Base-by-base conservation (phyloP, 2,329 filamentous ascomycete genomes). In the Chaetomium strumarium region DNA sequence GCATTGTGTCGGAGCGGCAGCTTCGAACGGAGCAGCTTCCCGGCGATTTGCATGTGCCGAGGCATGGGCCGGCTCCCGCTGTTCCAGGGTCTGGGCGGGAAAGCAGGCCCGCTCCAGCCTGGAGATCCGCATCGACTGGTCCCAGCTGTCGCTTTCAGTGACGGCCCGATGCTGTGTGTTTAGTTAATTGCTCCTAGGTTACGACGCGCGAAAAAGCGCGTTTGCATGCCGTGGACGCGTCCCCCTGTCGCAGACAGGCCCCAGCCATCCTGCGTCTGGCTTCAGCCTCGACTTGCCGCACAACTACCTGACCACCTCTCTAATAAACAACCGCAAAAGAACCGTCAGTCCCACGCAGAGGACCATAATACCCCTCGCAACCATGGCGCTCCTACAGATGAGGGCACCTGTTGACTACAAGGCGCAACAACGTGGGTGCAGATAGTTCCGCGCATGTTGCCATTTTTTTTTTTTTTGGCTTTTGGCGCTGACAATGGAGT, bases 311-410 rank as follows among this genome's bases (percentile, higher is more conserved):
- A 58, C 53, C 51, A 47, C 55, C 43, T 45, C 50, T 29, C 37
- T n/a, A n/a, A n/a, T n/a, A 14, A 34, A 42, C 39, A 46, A 53
- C 37, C 46, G 34, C 31, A 29, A 40, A 20, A 48, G 12, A 36
- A 33, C 34, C 36, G 33, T 12, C 46, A 40, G 24, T 39, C 20
- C 51, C 38, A 20, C 46, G 34, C 17, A 41, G 34, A 50, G 44
- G 40, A 60, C 37, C 29, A 45, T 19, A 50, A 59, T 53, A 60
- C 72, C 37, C 46, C 8, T 42, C 41, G 41, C 49, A 53, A 34
- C 59, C 61, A 96, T 96, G 92, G 86, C 90, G 78, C 86, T 96
- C 66, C 81, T 90, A 66, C 85, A 86, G 60, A 86, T 86, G 70
- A 84, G 80, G 67, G 78, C 84, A 62, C 82, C 86, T 47, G 90